Conservation (phyloP, 1,284 basidiomycete species). For the Psilocybe mexicana region DNA sequence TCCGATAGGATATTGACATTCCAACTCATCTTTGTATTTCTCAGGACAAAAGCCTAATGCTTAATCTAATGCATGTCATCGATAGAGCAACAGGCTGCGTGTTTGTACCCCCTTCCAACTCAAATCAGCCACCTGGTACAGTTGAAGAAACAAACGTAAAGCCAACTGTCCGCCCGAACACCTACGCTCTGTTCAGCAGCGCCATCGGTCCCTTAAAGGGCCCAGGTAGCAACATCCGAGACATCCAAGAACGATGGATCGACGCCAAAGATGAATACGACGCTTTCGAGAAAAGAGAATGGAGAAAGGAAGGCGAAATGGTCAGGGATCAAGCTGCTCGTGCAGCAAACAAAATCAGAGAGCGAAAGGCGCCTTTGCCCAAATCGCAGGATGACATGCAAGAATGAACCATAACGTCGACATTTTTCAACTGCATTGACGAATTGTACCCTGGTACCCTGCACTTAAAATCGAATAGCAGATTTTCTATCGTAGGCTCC, state of each 20-base stretch:
- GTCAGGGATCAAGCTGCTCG: conserved; percentile 26
- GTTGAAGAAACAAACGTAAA: conserved; percentile 42
- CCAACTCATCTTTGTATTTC: background rate
- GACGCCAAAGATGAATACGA: conserved; percentile 80
- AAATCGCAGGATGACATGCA: background rate
- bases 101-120: conserved; percentile 65
- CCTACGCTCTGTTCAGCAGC: conserved; percentile 64
- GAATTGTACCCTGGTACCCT: too few species aligned
- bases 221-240: conserved; percentile 62
- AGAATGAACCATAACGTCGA: background rate
- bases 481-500: too few species aligned
- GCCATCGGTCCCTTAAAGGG: conserved; percentile 61
- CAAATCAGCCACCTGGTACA: conserved; percentile 52
- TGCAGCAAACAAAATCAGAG: conserved; percentile 13
- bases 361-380: conserved; percentile 8
- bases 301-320: conserved; percentile 62
- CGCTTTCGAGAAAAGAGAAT: conserved; percentile 70
- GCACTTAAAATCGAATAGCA: too few species aligned
- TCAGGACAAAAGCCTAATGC: conserved; percentile 91
- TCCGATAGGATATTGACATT: background rate
- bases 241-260: conserved; percentile 89
- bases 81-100: conserved; percentile 92
- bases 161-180: conserved; percentile 58
- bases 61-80: conserved; percentile 77
- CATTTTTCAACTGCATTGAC: background rate